Evolutionary conservation across 140 eudicot genomes (phyloP), one percentile per base, ranked within the genome.

Genomic region (Bidens hawaiensis): DNA sequence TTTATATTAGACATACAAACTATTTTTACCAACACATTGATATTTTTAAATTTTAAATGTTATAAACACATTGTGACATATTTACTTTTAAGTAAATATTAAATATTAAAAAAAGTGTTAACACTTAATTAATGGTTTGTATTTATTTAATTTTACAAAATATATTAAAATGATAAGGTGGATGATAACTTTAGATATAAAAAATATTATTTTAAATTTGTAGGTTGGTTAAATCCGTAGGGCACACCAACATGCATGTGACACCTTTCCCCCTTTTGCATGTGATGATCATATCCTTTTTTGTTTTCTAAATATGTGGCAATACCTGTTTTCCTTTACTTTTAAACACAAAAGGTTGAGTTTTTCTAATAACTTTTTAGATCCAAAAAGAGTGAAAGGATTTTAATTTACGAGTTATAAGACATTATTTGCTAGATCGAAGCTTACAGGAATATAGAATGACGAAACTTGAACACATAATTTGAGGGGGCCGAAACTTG

Each of bases 201-300:
- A 50, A 50, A 9, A 23, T 6, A 23, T 51, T 24, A 4, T 26
- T 62, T 26, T 43, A 4, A 16, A 3, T 8, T 30, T 16, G 43
- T 43, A 27, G n/a, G 19, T 70, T 59, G 68, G 67, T 48, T 60
- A 54, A 48, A 60, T 49, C 42, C 34, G 4, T 60, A 60, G 69
- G 69, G 55, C 69, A 50, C 60, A 46, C 23, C 43, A 68, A 72
- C 59, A 72, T 43, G 61, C 77, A 64, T 72, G 72, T 64, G 77
- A 72, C 65, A 33, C 67, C 50, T 71, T 71, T 50, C 41, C 34
- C 4, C 76, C n/a, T 64, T 57, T 72, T 72, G 72, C 72, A 73
- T 73, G 78, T 72, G 72, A 72, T 11, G 61, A 36, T n/a, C 26
- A 22, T 60, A 64, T 72, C 67, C 67, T 18, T 49, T 72, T 72